phyloP scores from a whole-genome alignment of 2,329 filamentous ascomycete genomes.

The Saccharata proteae region DNA sequence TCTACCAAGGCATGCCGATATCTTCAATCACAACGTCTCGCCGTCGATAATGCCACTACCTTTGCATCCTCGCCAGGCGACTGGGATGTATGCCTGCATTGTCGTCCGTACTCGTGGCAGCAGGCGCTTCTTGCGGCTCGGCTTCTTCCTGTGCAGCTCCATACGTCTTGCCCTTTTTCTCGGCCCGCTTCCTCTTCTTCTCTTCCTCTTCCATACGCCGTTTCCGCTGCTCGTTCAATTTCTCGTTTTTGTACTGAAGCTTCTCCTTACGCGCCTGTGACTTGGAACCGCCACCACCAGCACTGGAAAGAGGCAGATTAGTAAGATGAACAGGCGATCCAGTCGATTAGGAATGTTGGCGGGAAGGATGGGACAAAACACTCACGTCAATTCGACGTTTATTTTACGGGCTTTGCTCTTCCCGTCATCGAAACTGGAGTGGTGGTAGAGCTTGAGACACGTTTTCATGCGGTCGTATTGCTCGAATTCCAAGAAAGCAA shows the following conservation, averaged over 20 bases:
- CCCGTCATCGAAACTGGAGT: conserved; percentile 58
- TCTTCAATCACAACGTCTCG: no score
- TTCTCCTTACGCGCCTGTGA: conserved; percentile 59
- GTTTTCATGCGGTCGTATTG: conserved; percentile 84
- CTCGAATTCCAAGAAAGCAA: conserved; percentile 66
- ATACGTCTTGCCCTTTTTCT: conserved; percentile 21
- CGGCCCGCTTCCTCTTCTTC: conserved; percentile 32
- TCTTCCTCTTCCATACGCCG: conserved; percentile 37
- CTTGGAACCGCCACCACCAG: conserved; percentile 78
- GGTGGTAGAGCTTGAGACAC: conserved; percentile 81
- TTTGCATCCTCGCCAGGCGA: conserved; percentile 23
- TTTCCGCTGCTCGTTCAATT: conserved; percentile 59
- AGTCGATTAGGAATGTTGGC: background rate
- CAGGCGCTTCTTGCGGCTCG: conserved; percentile 11
- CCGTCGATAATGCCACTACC: no score
- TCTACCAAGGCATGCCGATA: no score
- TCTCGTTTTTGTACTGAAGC: conserved; percentile 75
- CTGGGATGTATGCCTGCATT: conserved; percentile 25
- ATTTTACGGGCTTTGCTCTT: conserved; percentile 58
- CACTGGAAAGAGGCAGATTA: conserved; percentile 35
- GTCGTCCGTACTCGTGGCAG: conserved; percentile 8
- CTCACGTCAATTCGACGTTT: conserved; percentile 82
- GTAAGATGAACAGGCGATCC: conserved; percentile 4
- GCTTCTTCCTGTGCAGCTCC: conserved; percentile 14
- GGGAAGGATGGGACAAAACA: conserved; percentile 11